These are phyloP conservation scores for Stagonosporopsis cucurbitacearum DNA, from an alignment of 2,329 filamentous ascomycete genomes.

Conservation along the genomic window DNA sequence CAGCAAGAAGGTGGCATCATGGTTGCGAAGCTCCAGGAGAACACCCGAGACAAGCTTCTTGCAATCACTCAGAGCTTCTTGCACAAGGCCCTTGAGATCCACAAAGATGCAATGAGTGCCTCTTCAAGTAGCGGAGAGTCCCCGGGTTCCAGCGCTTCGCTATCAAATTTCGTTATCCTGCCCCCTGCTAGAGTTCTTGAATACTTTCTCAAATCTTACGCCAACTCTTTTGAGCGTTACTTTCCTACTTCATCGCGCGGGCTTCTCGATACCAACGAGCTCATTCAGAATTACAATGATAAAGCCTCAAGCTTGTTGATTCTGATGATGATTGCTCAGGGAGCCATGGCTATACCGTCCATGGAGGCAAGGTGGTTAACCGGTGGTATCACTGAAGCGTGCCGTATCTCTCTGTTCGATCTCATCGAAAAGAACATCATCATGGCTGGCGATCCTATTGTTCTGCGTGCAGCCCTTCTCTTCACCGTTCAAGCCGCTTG, in stretches of 20 bases:
- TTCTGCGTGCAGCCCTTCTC: conserved; percentile 69
- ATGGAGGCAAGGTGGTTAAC: conserved; percentile 70
- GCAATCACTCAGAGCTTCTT: conserved; percentile 74
- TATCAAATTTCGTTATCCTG: conserved; percentile 68
- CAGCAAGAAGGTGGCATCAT: conserved; percentile 55
- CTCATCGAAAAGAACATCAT: conserved; percentile 75
- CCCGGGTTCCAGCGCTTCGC: conserved; percentile 54
- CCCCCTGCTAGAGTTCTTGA: conserved; percentile 71
- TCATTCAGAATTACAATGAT: conserved; percentile 67
- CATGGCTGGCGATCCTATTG: conserved; percentile 68
- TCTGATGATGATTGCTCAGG: conserved; percentile 75
- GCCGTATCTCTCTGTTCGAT: conserved; percentile 74
- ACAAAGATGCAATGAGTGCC: conserved; percentile 59
- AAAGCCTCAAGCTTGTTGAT: conserved; percentile 70
- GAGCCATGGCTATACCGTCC: conserved; percentile 69
- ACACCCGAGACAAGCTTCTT: conserved; percentile 71
- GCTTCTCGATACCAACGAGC: conserved; percentile 69
- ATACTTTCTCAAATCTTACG: conserved; percentile 70
- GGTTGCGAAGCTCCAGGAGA: conserved; percentile 58
- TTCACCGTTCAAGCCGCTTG: conserved; percentile 73
- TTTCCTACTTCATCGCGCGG: conserved; percentile 68
- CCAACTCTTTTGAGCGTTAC: conserved; percentile 70
- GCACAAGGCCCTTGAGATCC: conserved; percentile 73
- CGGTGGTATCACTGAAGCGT: conserved; percentile 72
- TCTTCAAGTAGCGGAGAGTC: conserved; percentile 53